Percentiles rank a stretch among this genome's conserved stretches.
Evolutionary conservation across 257 asterid species (phyloP).

Genomic region (Solanum gracilifrons): DNA sequence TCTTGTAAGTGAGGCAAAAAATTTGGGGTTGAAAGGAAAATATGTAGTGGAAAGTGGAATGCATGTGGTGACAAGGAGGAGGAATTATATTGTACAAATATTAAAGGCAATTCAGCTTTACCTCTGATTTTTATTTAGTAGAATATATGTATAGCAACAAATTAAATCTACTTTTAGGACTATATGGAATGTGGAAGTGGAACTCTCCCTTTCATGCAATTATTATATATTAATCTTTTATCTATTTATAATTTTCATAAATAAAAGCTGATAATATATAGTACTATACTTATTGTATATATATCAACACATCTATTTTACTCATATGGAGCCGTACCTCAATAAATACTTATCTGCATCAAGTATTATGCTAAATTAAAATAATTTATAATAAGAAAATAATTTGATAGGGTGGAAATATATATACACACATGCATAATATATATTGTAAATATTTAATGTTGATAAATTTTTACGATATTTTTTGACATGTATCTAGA

Average conservation of each 20-base stretch:
- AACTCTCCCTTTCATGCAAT: constrained; percentile 70
- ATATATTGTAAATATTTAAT: too few relatives aligned
- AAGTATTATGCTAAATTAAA: background rate
- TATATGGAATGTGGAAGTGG: constrained; percentile 52
- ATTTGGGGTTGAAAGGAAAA: constrained; percentile 34
- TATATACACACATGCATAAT: too few relatives aligned
- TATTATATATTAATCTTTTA: background rate
- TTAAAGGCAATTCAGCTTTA: constrained; percentile 65
- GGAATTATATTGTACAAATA: constrained; percentile 29
- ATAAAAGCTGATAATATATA: background rate
- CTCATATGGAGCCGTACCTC: background rate
- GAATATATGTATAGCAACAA: background rate
- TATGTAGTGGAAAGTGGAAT: constrained; percentile 63
- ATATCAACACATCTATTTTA: background rate
- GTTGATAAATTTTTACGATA: background rate
- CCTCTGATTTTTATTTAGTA: constrained; percentile 5
- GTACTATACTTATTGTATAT: background rate
- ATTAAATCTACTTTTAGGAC: background rate
- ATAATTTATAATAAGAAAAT: too few relatives aligned
- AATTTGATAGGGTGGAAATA: background rate
- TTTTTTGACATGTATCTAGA: background rate
- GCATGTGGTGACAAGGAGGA: constrained; percentile 71
- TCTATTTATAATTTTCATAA: constrained; percentile 2
- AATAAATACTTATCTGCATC: background rate
- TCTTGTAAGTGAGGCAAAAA: constrained; percentile 51